Conservation (phyloP, 1,284 basidiomycete species). For the Waitea zeae region DNA sequence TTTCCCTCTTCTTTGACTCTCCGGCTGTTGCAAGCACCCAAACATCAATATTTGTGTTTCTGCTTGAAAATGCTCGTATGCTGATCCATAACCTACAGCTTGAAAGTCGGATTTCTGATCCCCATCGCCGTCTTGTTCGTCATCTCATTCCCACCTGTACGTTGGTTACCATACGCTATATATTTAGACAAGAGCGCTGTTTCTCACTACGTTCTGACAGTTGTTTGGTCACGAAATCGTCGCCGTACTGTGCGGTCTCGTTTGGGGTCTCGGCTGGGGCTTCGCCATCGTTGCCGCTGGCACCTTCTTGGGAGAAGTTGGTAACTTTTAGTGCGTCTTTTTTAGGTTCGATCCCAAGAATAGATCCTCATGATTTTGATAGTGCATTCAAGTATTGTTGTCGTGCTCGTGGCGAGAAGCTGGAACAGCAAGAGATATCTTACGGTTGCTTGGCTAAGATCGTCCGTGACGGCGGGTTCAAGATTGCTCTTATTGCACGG, state of each 20-base stretch:
- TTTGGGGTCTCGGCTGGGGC: conserved; percentile 53
- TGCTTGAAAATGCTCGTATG: background rate
- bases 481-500: conserved; percentile 54
- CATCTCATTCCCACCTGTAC: conserved; percentile 60
- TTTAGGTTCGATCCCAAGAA: no score
- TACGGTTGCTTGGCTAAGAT: conserved; percentile 70
- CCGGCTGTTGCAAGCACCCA: no score
- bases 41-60: no score
- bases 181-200: conserved; percentile 6
- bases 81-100: conserved; percentile 11
- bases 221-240: conserved; percentile 69
- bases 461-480: conserved; percentile 67
- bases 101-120: conserved; percentile 56
- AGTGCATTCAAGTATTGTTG: conserved; percentile 54
- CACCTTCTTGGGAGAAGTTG: conserved; percentile 50
- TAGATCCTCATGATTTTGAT: conserved; percentile 1
- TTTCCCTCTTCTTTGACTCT: background rate
- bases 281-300: conserved; percentile 52
- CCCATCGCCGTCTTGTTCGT: conserved; percentile 69
- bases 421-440: conserved; percentile 50
- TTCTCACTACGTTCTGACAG: conserved; percentile 12
- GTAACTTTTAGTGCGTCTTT: conserved; percentile 45
- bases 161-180: no score
- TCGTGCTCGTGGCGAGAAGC: conserved; percentile 44
- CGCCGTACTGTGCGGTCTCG: conserved; percentile 58